A percentile compares a stretch with the other conserved stretches of the same genome.
phyloP scores from a whole-genome alignment of 1,139 yeast genomes.

The Protomyces gravidus region DNA sequence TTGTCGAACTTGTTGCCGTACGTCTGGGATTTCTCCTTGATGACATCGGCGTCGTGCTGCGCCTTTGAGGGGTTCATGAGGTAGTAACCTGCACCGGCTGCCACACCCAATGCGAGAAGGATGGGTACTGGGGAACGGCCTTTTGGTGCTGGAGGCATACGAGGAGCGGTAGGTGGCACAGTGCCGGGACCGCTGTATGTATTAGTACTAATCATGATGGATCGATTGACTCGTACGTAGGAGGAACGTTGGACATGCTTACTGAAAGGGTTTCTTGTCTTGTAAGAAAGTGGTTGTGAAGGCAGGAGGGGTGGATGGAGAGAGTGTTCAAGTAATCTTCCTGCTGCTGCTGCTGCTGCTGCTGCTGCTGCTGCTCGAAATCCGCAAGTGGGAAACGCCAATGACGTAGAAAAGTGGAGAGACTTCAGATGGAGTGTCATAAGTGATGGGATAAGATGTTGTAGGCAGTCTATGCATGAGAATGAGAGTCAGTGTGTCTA shows the following conservation, averaged over 20 bases:
- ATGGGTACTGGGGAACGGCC: slow-evolving; percentile 10
- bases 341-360: too few relatives aligned
- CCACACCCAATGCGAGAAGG: slow-evolving; percentile 22
- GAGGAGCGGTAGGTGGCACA: background rate
- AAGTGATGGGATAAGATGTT: too few relatives aligned
- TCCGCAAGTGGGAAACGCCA: too few relatives aligned
- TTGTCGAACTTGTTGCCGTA: slow-evolving; percentile 23
- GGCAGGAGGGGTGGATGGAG: background rate
- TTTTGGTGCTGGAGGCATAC: slow-evolving; percentile 17
- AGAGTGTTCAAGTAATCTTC: too few relatives aligned
- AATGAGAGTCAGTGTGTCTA: too few relatives aligned
- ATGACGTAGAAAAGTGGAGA: too few relatives aligned
- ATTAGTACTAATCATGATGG: background rate
- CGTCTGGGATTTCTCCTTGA: slow-evolving; percentile 23
- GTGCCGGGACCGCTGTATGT: slow-evolving; percentile 1
- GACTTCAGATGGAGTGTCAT: too few relatives aligned
- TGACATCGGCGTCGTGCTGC: slow-evolving; percentile 22
- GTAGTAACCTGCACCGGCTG: slow-evolving; percentile 26
- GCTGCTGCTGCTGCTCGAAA: too few relatives aligned
- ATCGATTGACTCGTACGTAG: background rate
- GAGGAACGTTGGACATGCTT: slow-evolving; percentile 1
- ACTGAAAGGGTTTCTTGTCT: background rate
- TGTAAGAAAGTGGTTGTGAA: background rate
- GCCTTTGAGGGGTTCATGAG: slow-evolving; percentile 24
- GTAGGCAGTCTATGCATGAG: background rate